Percentiles rank a stretch among this genome's conserved stretches.
These are phyloP conservation scores for Saccharomyces hybrid DNA, from an alignment of 1,139 yeast genomes.

Conservation along the genomic window DNA sequence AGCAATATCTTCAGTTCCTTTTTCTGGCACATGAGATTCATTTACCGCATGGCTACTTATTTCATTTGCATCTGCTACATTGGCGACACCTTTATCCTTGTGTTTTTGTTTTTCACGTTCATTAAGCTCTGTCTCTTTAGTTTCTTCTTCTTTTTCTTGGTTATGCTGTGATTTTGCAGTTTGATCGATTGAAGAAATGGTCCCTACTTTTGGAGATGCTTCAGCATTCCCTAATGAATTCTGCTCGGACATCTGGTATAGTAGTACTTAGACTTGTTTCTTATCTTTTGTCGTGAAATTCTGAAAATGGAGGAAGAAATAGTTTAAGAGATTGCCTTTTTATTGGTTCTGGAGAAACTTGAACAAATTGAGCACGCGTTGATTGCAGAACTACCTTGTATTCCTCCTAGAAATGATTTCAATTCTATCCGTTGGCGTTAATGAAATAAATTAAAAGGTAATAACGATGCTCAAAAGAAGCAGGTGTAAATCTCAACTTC, in stretches of 20 bases:
- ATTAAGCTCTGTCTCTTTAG: background rate
- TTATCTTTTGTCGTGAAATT: background rate
- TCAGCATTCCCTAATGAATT: background rate
- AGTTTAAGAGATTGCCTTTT: background rate
- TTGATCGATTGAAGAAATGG: background rate
- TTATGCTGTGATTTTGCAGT: background rate
- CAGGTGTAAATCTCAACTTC: background rate
- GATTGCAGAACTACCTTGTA: background rate
- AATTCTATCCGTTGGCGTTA: background rate
- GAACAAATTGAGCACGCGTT: background rate
- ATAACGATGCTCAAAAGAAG: background rate
- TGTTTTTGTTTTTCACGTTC: background rate
- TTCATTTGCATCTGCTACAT: background rate
- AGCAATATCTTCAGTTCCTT: background rate
- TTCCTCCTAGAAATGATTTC: background rate
- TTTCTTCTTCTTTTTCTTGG: conserved; percentile 1
- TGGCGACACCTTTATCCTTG: background rate
- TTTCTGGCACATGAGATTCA: background rate
- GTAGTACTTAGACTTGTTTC: background rate
- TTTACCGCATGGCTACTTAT: background rate
- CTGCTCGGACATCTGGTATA: background rate
- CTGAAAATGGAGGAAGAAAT: background rate
- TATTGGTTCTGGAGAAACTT: background rate
- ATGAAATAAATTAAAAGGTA: background rate
- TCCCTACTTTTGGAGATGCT: background rate